Percentiles rank a stretch among this genome's conserved stretches.
These are phyloP conservation scores for Macrotyloma uniflorum DNA, from an alignment of 306 rosid species.

Conservation along the genomic window DNA sequence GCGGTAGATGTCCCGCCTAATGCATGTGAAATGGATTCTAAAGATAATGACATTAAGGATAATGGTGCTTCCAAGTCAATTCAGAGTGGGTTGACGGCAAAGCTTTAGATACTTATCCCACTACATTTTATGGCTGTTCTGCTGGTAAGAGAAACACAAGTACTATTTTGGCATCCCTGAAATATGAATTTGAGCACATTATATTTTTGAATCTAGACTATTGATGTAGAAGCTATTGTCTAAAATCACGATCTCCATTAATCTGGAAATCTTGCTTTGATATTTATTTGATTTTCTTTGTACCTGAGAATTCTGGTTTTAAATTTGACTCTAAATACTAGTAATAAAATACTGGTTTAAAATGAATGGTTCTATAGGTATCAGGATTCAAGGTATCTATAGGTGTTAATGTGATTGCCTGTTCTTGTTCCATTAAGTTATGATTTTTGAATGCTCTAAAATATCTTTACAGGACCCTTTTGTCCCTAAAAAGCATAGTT, in stretches of 20 bases:
- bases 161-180: conserved; percentile 10
- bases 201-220: not conserved
- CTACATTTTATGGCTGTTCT: not conserved
- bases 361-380: conserved; percentile 21
- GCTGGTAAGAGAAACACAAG: not conserved
- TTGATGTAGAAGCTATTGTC: not conserved
- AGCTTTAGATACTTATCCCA: conserved; percentile 46
- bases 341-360: not conserved
- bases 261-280: not conserved
- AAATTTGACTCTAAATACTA: not conserved
- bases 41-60: conserved; percentile 56
- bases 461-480: not conserved
- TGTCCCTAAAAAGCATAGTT: not conserved
- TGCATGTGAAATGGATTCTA: conserved; percentile 66
- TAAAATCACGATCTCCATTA: not conserved
- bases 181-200: conserved; percentile 19
- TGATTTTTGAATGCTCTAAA: too few species aligned
- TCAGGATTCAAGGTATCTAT: not conserved
- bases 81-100: conserved; percentile 51
- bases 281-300: conserved; percentile 6
- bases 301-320: not conserved
- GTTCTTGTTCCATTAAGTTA: not conserved
- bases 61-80: conserved; percentile 47
- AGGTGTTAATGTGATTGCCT: not conserved
- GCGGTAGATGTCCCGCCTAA: conserved; percentile 79